Percentiles rank a stretch among this genome's conserved stretches.
Evolutionary conservation across 2,329 filamentous ascomycete genomes (phyloP).

Genomic region (Stagonosporopsis chrysanthemi): DNA sequence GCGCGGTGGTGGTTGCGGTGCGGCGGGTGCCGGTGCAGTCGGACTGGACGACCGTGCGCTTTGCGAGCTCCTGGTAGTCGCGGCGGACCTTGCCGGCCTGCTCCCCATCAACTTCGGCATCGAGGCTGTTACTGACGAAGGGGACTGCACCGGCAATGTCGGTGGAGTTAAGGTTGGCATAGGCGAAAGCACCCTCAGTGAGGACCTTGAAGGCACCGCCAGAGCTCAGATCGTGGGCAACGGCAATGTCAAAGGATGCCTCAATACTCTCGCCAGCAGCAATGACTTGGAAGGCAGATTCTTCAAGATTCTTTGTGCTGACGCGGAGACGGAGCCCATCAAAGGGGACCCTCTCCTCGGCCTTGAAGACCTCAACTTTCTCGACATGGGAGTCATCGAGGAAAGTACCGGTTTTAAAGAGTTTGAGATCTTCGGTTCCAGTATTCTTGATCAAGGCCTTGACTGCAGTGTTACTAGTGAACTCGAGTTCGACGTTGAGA

Average conservation of each 20-base stretch:
- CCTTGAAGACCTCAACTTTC: conserved; percentile 60
- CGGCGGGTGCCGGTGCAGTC: conserved; percentile 61
- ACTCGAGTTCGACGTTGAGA: conserved; percentile 52
- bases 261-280: conserved; percentile 56
- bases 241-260: conserved; percentile 61
- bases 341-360: conserved; percentile 58
- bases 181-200: conserved; percentile 64
- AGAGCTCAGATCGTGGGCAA: conserved; percentile 59
- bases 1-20: conserved; percentile 56
- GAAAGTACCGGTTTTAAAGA: conserved; percentile 61
- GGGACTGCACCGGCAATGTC: conserved; percentile 57
- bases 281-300: conserved; percentile 60
- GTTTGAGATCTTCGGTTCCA: conserved; percentile 56
- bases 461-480: conserved; percentile 59
- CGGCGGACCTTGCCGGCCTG: conserved; percentile 59
- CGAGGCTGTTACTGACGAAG: conserved; percentile 65
- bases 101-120: conserved; percentile 62
- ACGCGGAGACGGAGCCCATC: conserved; percentile 61
- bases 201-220: conserved; percentile 63
- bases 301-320: conserved; percentile 53
- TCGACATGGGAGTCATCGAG: conserved; percentile 59
- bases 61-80: conserved; percentile 54
- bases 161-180: conserved; percentile 60
- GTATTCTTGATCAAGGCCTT: conserved; percentile 62
- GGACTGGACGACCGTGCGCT: conserved; percentile 61